Conservation (phyloP, 169 alveolate species). For the Eimeria sp. region DNA sequence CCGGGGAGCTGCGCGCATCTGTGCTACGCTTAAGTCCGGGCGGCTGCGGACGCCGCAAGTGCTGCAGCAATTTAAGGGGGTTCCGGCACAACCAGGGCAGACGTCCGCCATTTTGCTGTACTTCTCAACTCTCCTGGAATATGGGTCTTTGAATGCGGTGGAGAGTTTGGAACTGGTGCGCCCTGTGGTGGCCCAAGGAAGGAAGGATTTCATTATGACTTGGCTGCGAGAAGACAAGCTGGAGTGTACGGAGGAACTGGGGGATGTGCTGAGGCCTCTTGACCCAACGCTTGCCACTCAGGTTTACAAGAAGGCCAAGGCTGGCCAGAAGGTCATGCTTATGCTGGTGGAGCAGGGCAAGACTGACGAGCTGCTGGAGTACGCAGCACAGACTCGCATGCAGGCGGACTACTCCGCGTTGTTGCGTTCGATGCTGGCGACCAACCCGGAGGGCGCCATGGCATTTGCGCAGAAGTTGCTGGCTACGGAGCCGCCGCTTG, state of each 20-base stretch:
- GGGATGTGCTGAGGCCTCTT: conserved; percentile 95
- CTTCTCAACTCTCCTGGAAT: conserved; percentile 98
- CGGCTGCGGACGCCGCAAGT: conserved; percentile 97
- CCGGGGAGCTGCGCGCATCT: conserved; percentile 98
- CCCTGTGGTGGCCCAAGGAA: conserved; percentile 97
- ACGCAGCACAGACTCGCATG: conserved; percentile 86
- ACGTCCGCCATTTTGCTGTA: conserved; percentile 97
- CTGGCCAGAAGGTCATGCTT: conserved; percentile 96
- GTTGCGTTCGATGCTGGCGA: conserved; percentile 84
- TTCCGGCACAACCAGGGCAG: conserved; percentile 94
- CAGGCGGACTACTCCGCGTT: conserved; percentile 87
- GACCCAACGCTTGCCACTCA: conserved; percentile 96
- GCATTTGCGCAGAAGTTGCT: conserved; percentile 86
- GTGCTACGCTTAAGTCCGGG: conserved; percentile 97
- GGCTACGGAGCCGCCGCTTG: conserved; percentile 84
- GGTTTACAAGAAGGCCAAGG: conserved; percentile 93
- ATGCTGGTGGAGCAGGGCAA: conserved; percentile 97
- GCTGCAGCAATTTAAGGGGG: conserved; percentile 95
- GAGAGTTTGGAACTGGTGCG: conserved; percentile 98
- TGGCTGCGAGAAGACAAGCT: conserved; percentile 98
- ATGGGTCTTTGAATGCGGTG: conserved; percentile 96
- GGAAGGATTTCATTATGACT: conserved; percentile 93
- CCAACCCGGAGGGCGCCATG: conserved; percentile 86
- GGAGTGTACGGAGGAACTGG: conserved; percentile 98
- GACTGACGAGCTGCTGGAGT: conserved; percentile 93